Base-by-base conservation (phyloP, 148 eudicot genomes). In the Agrostemma githago region DNA sequence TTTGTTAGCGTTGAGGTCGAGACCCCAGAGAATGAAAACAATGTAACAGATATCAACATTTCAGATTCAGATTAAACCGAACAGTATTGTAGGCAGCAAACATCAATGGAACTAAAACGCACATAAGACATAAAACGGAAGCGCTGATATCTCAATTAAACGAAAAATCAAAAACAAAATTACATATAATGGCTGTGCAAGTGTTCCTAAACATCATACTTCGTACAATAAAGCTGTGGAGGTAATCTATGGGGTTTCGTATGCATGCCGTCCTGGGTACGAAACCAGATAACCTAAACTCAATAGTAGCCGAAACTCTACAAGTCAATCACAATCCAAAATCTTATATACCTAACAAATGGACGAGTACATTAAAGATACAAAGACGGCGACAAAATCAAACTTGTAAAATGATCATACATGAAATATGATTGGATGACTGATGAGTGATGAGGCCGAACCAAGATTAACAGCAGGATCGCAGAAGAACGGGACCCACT, bases 401-500 rank as follows among this genome's bases (percentile, higher is more conserved):
- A 16, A 70, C 71, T 19, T 44, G 63, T 40, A 68, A 51, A 67
- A 34, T 16, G 19, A 71, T 77, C 48, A 63, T 77, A 70, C 62
- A 71, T 51, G 75, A 38, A 77, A 62, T 65, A 37, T 61, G n/a
- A n/a, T n/a, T n/a, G n/a, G n/a, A n/a, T n/a, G n/a, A n/a, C n/a
- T n/a, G n/a, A n/a, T n/a, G 73, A 48, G 15, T 38, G 56, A 78
- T 60, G 73, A 81, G 69, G 66, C 39, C 61, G 16, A 62, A 17
- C 26, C 5, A 42, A 34, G 56, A 70, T 93, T 87, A 93, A 78
- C 89, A 84, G 8, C 89, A 84, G 6, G 88, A 84, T 61, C 83
- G 83, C 53, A 91, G 82, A 72, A 91, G 78, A 74, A 86, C 75
- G 15, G 96, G 91, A 53, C 95, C 88, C 19, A 87, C 92, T 0